Evolutionary conservation across 306 rosid genomes (phyloP).

Genomic region (Bauhinia variegata): DNA sequence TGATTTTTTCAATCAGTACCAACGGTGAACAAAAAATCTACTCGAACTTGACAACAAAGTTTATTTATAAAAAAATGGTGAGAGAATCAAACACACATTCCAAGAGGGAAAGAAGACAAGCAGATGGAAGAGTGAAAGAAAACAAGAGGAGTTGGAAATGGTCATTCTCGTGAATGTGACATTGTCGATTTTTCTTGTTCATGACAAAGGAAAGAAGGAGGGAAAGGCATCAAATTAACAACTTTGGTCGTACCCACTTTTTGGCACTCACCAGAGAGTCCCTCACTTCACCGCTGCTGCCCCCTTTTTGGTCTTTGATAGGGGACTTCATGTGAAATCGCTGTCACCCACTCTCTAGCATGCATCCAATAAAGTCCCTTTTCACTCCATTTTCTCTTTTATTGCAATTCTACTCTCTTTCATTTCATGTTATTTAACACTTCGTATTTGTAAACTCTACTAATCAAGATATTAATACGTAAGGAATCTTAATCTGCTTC

Average conservation of each 20-base stretch:
- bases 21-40: slow-evolving; percentile 50
- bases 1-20: slow-evolving; percentile 52
- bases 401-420: too few relatives aligned
- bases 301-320: slow-evolving; percentile 31
- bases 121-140: slow-evolving; percentile 62
- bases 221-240: slow-evolving; percentile 38
- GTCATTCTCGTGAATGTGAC: slow-evolving; percentile 78
- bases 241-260: slow-evolving; percentile 37
- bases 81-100: slow-evolving; percentile 72
- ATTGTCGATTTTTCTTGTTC: slow-evolving; percentile 53
- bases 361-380: slow-evolving; percentile 23
- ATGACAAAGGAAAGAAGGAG: slow-evolving; percentile 47
- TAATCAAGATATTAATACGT: too few relatives aligned
- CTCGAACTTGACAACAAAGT: slow-evolving; percentile 25
- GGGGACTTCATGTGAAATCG: slow-evolving; percentile 59
- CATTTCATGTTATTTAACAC: too few relatives aligned
- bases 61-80: not conserved
- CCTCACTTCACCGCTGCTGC: slow-evolving; percentile 11
- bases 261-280: slow-evolving; percentile 35
- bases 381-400: slow-evolving; percentile 23
- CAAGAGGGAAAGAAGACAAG: slow-evolving; percentile 79
- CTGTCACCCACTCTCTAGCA: slow-evolving; percentile 56
- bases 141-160: slow-evolving; percentile 67
- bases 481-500: too few relatives aligned
- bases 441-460: too few relatives aligned